Evolutionary conservation across 805 yeast species (phyloP).

Genomic region (Hagleromyces aurorensis): DNA sequence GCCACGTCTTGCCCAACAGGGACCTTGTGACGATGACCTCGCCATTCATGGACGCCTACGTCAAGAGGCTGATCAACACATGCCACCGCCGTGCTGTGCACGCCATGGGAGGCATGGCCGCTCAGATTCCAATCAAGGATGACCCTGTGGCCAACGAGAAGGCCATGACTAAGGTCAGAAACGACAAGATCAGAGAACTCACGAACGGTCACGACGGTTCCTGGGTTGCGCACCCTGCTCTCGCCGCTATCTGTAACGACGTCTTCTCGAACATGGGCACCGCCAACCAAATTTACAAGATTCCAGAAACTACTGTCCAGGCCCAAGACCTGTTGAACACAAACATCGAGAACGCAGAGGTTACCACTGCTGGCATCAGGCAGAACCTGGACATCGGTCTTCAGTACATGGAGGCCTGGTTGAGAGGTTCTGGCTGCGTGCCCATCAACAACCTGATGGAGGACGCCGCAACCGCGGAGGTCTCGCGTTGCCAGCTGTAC

Average conservation of each 20-base stretch:
- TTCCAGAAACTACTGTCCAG: slow-evolving; percentile 41
- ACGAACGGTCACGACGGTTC: slow-evolving; percentile 79
- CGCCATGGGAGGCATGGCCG: slow-evolving; percentile 91
- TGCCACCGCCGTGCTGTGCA: slow-evolving; percentile 76
- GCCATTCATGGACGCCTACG: slow-evolving; percentile 75
- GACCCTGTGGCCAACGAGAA: slow-evolving; percentile 53
- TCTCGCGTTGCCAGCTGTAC: slow-evolving; percentile 71
- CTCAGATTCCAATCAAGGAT: slow-evolving; percentile 72
- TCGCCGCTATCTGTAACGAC: slow-evolving; percentile 62
- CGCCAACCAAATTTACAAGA: slow-evolving; percentile 58
- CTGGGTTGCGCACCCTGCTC: slow-evolving; percentile 85
- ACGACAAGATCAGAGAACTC: slow-evolving; percentile 71
- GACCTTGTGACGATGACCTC: slow-evolving; percentile 73
- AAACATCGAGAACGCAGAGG: slow-evolving; percentile 49
- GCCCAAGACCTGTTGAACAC: slow-evolving; percentile 59
- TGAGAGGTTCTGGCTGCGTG: slow-evolving; percentile 76
- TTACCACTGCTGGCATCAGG: slow-evolving; percentile 64
- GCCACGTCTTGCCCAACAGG: slow-evolving; percentile 69
- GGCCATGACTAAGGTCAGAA: slow-evolving; percentile 66
- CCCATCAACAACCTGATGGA: slow-evolving; percentile 83
- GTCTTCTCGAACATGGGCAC: slow-evolving; percentile 77
- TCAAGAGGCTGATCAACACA: slow-evolving; percentile 59
- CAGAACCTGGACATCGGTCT: slow-evolving; percentile 69
- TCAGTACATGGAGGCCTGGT: slow-evolving; percentile 80
- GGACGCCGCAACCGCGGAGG: slow-evolving; percentile 88